Evolutionary conservation across 345 rosid genomes (phyloP).

Genomic region (Eutrema japonicum): DNA sequence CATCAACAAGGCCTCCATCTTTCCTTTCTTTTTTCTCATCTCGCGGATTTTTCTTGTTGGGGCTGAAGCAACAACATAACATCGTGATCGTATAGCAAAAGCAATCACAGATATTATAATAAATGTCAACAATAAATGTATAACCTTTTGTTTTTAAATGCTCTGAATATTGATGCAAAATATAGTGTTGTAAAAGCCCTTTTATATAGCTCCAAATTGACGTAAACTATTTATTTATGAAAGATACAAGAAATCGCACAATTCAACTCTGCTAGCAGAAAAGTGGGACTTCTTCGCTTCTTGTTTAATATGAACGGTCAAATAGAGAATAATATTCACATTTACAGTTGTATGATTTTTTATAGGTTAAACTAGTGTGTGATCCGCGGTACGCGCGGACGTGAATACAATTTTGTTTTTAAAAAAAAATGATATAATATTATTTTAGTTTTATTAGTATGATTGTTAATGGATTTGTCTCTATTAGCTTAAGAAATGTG

Average conservation of each 20-base stretch:
- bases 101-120: conserved; percentile 16
- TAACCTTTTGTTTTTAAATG: background rate
- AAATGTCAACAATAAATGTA: background rate
- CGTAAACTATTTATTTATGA: conserved; percentile 9
- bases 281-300: conserved; percentile 22
- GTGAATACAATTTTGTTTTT: too few relatives aligned
- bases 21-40: conserved; percentile 29
- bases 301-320: conserved; percentile 11
- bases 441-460: too few relatives aligned
- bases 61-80: conserved; percentile 28
- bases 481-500: too few relatives aligned
- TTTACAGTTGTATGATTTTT: too few relatives aligned
- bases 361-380: too few relatives aligned
- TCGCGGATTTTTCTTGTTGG: conserved; percentile 25
- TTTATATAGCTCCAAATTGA: conserved; percentile 21
- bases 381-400: too few relatives aligned
- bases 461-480: too few relatives aligned
- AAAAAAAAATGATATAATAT: too few relatives aligned
- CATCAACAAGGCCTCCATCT: conserved; percentile 36
- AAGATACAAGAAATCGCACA: conserved; percentile 25
- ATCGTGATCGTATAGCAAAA: conserved; percentile 29
- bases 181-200: conserved; percentile 5
- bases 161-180: conserved; percentile 13
- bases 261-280: background rate
- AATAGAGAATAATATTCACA: background rate